A percentile compares a stretch with the other conserved stretches of the same genome.
These are phyloP conservation scores for Craspedostauros australis DNA, from an alignment of 108 stramenopile species.

Conservation along the genomic window DNA sequence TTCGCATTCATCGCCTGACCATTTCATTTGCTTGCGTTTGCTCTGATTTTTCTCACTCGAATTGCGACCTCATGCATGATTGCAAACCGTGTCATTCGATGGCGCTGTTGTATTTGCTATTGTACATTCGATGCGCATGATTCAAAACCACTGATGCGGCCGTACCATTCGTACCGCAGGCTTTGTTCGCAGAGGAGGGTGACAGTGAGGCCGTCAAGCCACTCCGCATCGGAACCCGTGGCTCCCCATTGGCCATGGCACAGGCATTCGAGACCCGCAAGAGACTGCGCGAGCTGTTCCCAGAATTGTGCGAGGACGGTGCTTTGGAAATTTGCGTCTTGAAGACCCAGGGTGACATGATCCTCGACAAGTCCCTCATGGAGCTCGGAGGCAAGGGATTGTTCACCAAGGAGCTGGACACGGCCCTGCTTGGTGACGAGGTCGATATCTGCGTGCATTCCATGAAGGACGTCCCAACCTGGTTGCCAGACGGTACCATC, in stretches of 20 bases:
- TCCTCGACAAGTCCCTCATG: slow-evolving; percentile 97
- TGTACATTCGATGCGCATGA: too few relatives aligned
- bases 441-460: slow-evolving; percentile 99
- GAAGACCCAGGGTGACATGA: slow-evolving; percentile 99
- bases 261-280: slow-evolving; percentile 96
- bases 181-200: slow-evolving; percentile 63
- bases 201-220: slow-evolving; percentile 44
- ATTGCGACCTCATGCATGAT: too few relatives aligned
- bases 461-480: slow-evolving; percentile 99
- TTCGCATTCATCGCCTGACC: too few relatives aligned
- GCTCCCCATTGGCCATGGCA: slow-evolving; percentile 96
- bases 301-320: slow-evolving; percentile 89
- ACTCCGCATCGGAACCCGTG: slow-evolving; percentile 95
- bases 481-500: slow-evolving; percentile 95
- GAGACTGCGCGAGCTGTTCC: slow-evolving; percentile 85
- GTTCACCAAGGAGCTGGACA: slow-evolving; percentile 99
- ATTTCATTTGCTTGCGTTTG: too few relatives aligned
- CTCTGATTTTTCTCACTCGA: too few relatives aligned
- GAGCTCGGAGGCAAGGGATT: slow-evolving; percentile 99
- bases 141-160: too few relatives aligned
- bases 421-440: slow-evolving; percentile 91
- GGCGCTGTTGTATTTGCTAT: too few relatives aligned
- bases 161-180: too few relatives aligned
- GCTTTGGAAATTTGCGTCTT: slow-evolving; percentile 96
- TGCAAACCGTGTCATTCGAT: too few relatives aligned